Base-by-base conservation (phyloP, 768 basidiomycete species). In the Mycena latifolia region DNA sequence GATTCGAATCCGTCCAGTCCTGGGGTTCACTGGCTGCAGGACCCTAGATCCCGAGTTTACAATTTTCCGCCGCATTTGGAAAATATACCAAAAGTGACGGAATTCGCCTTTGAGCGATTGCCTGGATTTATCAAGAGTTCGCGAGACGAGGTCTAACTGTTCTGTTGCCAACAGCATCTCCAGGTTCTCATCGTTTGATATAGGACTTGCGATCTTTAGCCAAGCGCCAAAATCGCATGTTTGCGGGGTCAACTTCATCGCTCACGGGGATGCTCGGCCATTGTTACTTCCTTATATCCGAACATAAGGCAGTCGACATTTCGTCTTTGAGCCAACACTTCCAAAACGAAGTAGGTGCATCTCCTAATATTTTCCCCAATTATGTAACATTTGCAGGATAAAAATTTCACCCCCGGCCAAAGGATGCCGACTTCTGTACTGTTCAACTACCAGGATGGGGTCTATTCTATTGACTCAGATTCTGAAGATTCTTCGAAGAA, bases 201-300 rank as follows among this genome's bases (percentile, higher is more conserved):
- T 58, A 95, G 91, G 92, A 94, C 61, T 78, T 97, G 12, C 81
- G 82, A 65, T 71, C 73, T 12, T 78, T 97, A 17, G 91, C 92
- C 2, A 81, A 84, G 69, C 76, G 79, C 46, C 82, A 93, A 65
- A 77, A 84, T 0, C 85, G 86, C 46, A 81, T 72, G 28, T 98
- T 93, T 74, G 87, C 87, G 2, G 97, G 96, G 5, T 96, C 94
- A 4, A 99, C 96, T 0, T 97, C 95, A 10, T 95, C 94, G 1
- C 77, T 98, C 55, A 91, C 94, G 0, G 90, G 92, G 37, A 88
- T 96, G 72, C 82, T 98, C 46, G 84, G 88, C 47, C 95, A 98
- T 52, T 88, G 97, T 20, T 99, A 98, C 75, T 94, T 95, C 73
- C 83, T 95, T 20, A 81, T 98, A 6, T 95, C 94, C 25, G 86